A percentile compares a stretch with the other conserved stretches of the same genome.
Evolutionary conservation across 441 rosid species (phyloP).

Genomic region (Eruca vesicaria): DNA sequence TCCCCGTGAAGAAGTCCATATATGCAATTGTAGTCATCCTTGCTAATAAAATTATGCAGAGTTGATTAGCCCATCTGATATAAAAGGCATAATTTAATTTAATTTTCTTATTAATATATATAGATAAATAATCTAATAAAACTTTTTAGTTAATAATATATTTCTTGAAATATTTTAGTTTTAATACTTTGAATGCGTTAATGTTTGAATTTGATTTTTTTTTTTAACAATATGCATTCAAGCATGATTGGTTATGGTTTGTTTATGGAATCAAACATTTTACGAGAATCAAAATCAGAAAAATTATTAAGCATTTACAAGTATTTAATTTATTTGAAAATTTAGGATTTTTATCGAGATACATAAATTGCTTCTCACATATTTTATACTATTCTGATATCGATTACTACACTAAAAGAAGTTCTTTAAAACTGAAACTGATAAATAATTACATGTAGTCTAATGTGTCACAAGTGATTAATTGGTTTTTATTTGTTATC

Average conservation of each 20-base stretch:
- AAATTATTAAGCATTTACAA: neutral
- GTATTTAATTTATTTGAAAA: neutral
- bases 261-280: neutral
- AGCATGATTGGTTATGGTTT: neutral
- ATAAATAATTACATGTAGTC: neutral
- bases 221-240: neutral
- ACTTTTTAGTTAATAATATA: neutral
- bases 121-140: neutral
- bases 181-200: neutral
- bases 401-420: neutral
- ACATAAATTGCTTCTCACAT: neutral
- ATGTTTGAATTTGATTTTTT: neutral
- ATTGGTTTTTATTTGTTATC: neutral
- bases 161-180: neutral
- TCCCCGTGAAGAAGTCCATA: too few relatives aligned
- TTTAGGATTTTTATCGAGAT: neutral
- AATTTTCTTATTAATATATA: neutral
- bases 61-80: too few relatives aligned
- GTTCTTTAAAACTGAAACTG: neutral
- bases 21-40: too few relatives aligned
- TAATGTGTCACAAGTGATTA: neutral
- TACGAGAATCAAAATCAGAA: neutral
- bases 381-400: neutral
- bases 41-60: too few relatives aligned
- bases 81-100: neutral